These are phyloP conservation scores for Curvularia verruculosa DNA, from an alignment of 2,329 filamentous ascomycete genomes.

Conservation along the genomic window DNA sequence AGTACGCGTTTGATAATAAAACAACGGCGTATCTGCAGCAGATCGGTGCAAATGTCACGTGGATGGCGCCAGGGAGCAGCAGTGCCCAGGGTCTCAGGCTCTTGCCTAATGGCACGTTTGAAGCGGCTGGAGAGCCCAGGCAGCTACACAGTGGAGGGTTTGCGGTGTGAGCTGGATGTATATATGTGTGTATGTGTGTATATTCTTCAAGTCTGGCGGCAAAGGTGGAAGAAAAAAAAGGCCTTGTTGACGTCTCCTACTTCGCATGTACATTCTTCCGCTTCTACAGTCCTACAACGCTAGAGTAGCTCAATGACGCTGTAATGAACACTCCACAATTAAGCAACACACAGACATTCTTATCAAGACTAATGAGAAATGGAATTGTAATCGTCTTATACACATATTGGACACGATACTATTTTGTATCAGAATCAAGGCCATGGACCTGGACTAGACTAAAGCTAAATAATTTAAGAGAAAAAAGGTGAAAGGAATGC, in stretches of 20 bases:
- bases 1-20: constrained; percentile 69
- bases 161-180: constrained; percentile 50
- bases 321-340: not conserved
- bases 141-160: constrained; percentile 73
- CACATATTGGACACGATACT: not conserved
- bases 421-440: not conserved
- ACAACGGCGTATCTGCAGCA: constrained; percentile 68
- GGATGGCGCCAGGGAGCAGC: constrained; percentile 67
- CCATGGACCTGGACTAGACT: not conserved
- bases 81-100: constrained; percentile 73
- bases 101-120: constrained; percentile 70
- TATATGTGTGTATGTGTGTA: not conserved
- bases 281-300: not conserved
- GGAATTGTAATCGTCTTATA: not conserved
- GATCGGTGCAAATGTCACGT: constrained; percentile 74
- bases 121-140: constrained; percentile 77
- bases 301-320: not conserved
- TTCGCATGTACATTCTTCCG: not conserved
- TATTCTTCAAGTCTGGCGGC: not conserved
- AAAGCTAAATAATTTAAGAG: not conserved
- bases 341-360: not conserved
- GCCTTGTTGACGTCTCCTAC: no score
- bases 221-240: no score
- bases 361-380: not conserved
- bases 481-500: not conserved